phyloP scores from a whole-genome alignment of 2,329 filamentous ascomycete genomes.

The Gnomoniopsis smithogilvyi region DNA sequence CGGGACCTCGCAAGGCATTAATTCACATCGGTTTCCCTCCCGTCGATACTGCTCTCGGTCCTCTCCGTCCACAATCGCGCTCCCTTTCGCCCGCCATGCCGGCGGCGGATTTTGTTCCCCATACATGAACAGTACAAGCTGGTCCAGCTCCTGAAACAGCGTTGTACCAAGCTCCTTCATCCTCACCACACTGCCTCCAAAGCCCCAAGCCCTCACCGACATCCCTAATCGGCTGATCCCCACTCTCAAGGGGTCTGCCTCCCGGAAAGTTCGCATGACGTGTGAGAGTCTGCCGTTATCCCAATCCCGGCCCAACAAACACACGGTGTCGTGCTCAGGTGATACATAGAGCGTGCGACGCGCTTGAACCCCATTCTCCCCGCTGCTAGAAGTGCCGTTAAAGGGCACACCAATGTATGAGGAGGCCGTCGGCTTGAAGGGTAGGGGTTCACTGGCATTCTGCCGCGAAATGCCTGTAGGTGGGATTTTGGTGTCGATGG shows the following conservation, averaged over 20 bases:
- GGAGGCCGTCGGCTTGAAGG: neutral
- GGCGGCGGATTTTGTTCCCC: conserved; percentile 24
- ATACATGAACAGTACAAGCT: conserved; percentile 30
- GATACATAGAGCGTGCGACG: conserved; percentile 27
- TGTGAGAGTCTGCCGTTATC: conserved; percentile 21
- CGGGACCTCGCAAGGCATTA: conserved; percentile 22
- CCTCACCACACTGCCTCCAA: conserved; percentile 22
- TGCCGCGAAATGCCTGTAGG: neutral
- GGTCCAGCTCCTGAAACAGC: conserved; percentile 25
- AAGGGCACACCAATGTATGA: neutral
- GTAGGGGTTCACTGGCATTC: neutral
- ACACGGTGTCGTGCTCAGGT: conserved; percentile 29
- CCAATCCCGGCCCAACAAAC: conserved; percentile 28
- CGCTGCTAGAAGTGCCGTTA: conserved; percentile 17
- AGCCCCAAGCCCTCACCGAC: conserved; percentile 24
- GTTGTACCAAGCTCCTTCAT: conserved; percentile 23
- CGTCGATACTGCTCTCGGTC: neutral
- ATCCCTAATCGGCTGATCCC: conserved; percentile 27
- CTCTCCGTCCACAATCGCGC: neutral
- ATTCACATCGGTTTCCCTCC: conserved; percentile 8
- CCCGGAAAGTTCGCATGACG: conserved; percentile 22
- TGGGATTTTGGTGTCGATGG: conserved; percentile 9
- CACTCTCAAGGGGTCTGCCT: conserved; percentile 19
- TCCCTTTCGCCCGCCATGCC: conserved; percentile 23
- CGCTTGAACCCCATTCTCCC: neutral